Conservation (phyloP, 495 filamentous ascomycete species). For the Tetracladium setigerum region DNA sequence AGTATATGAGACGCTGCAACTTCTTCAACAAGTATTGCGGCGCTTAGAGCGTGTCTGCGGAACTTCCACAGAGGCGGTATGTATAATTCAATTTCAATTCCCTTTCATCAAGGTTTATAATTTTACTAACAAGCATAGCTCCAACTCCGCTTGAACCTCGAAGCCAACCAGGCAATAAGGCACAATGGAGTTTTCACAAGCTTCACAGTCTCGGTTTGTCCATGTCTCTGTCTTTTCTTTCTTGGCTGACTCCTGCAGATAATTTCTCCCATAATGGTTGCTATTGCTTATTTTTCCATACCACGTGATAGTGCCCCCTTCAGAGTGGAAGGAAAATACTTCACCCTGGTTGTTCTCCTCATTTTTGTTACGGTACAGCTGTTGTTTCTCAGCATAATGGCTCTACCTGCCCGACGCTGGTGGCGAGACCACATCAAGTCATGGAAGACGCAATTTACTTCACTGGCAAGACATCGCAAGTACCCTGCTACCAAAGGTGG, state of each 20-base stretch:
- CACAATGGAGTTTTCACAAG: not conserved
- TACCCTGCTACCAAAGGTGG: no score
- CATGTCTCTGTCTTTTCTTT: not conserved
- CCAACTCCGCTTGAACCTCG: conserved; percentile 1
- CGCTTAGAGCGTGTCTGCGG: not conserved
- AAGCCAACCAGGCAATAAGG: not conserved
- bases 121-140: not conserved
- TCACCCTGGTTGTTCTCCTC: not conserved
- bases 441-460: not conserved
- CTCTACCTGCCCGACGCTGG: not conserved
- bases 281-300: not conserved
- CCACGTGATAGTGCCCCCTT: not conserved
- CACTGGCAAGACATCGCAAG: not conserved
- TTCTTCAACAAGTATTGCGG: not conserved
- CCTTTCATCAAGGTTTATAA: not conserved
- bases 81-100: no score
- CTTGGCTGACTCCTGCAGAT: not conserved
- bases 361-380: not conserved
- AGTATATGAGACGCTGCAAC: not conserved
- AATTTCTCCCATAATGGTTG: not conserved
- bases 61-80: not conserved
- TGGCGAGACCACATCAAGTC: not conserved
- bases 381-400: not conserved
- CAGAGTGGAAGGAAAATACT: not conserved
- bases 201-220: not conserved